Conservation (phyloP, 352 stramenopile genomes). For the Phytophthora aleatoria region DNA sequence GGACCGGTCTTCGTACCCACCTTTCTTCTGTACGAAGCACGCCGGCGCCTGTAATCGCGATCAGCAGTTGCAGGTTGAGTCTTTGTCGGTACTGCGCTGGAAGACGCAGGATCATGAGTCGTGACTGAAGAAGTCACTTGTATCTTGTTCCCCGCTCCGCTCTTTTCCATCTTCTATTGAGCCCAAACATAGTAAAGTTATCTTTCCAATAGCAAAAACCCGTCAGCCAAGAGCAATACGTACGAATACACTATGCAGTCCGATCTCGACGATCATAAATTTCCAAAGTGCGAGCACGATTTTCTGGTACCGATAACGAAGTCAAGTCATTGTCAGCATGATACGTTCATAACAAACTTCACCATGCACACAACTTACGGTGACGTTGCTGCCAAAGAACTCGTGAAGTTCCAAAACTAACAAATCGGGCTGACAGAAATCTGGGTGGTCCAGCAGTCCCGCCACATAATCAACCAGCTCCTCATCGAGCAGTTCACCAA, state of each 20-base stretch:
- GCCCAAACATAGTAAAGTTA: slow-evolving; percentile 3
- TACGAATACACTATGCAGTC: slow-evolving; percentile 56
- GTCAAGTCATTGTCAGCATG: slow-evolving; percentile 6
- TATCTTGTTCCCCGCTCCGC: slow-evolving; percentile 6
- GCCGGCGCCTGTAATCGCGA: slow-evolving; percentile 57
- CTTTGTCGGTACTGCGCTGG: not conserved
- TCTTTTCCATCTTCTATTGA: slow-evolving; percentile 17
- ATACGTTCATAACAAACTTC: not conserved
- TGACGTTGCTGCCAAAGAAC: slow-evolving; percentile 54
- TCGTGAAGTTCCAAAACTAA: slow-evolving; percentile 70
- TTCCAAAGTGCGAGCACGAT: slow-evolving; percentile 80
- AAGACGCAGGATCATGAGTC: not conserved
- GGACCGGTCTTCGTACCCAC: slow-evolving; percentile 44
- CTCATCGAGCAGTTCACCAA: slow-evolving; percentile 42
- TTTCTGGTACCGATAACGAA: slow-evolving; percentile 32
- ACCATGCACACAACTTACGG: slow-evolving; percentile 31
- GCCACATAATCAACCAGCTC: slow-evolving; percentile 73
- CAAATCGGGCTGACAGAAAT: slow-evolving; percentile 72
- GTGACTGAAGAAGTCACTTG: not conserved
- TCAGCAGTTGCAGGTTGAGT: not conserved
- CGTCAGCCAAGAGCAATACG: not conserved
- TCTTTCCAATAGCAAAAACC: not conserved
- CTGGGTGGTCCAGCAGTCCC: slow-evolving; percentile 68
- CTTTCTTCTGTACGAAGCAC: slow-evolving; percentile 59
- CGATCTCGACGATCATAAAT: slow-evolving; percentile 74